A percentile compares a stretch with the other conserved stretches of the same genome.
Conservation (phyloP, 768 basidiomycete species). For the Solioccasus polychromus region DNA sequence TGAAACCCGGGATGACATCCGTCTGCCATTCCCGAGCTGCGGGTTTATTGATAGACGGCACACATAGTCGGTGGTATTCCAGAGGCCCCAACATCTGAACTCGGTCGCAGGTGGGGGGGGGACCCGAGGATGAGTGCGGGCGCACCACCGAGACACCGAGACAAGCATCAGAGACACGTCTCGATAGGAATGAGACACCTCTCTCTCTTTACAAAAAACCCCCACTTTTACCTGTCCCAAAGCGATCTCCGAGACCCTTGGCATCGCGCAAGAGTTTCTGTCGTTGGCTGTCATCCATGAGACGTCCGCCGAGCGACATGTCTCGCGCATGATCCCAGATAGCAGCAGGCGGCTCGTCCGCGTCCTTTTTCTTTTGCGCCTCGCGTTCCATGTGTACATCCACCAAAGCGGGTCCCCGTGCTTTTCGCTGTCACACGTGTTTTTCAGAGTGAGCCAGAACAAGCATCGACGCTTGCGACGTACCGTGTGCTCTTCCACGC, state of each 20-base stretch:
- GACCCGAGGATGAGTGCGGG: no score
- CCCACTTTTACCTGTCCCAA: conserved; percentile 70
- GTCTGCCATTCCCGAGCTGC: neutral
- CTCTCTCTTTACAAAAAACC: conserved; percentile 47
- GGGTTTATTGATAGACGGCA: neutral
- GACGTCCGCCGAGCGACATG: conserved; percentile 81
- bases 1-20: conserved; percentile 16
- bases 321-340: conserved; percentile 95
- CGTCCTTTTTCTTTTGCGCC: conserved; percentile 37
- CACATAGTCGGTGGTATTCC: conserved; percentile 4
- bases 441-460: neutral
- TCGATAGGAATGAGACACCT: neutral
- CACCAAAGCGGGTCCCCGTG: conserved; percentile 54
- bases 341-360: conserved; percentile 52
- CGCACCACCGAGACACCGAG: conserved; percentile 11
- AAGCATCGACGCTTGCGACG: conserved; percentile 28
- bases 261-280: conserved; percentile 78
- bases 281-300: conserved; percentile 88
- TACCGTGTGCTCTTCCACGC: conserved; percentile 81
- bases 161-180: conserved; percentile 4
- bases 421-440: conserved; percentile 35
- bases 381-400: conserved; percentile 45
- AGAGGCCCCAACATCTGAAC: conserved; percentile 6
- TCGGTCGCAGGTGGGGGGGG: neutral
- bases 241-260: conserved; percentile 76